Evolutionary conservation across 352 stramenopile species (phyloP).

Genomic region (Thalassiosira hispida): DNA sequence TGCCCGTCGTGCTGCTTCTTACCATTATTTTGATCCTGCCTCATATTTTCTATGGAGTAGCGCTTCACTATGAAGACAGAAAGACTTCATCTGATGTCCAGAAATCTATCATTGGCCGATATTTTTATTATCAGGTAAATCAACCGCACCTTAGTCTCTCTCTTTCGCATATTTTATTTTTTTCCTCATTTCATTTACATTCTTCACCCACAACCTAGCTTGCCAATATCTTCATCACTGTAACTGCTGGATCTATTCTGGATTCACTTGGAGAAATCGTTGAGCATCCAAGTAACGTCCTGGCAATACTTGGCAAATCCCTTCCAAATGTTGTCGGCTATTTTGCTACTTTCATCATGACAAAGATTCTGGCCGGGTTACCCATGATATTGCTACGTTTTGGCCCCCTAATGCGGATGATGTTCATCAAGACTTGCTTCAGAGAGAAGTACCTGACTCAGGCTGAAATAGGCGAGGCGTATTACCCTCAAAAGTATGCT

Average conservation of each 20-base stretch:
- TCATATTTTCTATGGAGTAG: constrained; percentile 80
- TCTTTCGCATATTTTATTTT: constrained; percentile 3
- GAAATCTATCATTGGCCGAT: constrained; percentile 76
- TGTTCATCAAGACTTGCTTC: constrained; percentile 68
- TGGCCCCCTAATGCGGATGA: constrained; percentile 68
- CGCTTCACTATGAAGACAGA: constrained; percentile 76
- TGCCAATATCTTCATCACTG: constrained; percentile 85
- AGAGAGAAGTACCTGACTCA: constrained; percentile 71
- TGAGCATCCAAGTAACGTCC: constrained; percentile 72
- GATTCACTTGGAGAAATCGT: constrained; percentile 80
- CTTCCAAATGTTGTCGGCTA: constrained; percentile 81
- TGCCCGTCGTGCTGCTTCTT: constrained; percentile 83
- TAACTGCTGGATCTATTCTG: constrained; percentile 82
- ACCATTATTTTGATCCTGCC: constrained; percentile 80
- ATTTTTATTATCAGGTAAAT: constrained; percentile 84
- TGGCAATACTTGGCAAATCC: constrained; percentile 78
- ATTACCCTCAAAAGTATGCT: constrained; percentile 43
- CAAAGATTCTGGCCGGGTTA: constrained; percentile 83
- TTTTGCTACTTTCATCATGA: constrained; percentile 82
- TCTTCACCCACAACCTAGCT: constrained; percentile 55
- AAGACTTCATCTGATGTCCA: constrained; percentile 84
- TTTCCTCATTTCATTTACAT: not conserved
- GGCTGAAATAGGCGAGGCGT: constrained; percentile 75
- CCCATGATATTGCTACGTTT: constrained; percentile 79
- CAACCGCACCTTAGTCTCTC: not conserved